These are phyloP conservation scores for Hymenotorrendiella dingleyae DNA, from an alignment of 2,329 filamentous ascomycete genomes.

Conservation along the genomic window DNA sequence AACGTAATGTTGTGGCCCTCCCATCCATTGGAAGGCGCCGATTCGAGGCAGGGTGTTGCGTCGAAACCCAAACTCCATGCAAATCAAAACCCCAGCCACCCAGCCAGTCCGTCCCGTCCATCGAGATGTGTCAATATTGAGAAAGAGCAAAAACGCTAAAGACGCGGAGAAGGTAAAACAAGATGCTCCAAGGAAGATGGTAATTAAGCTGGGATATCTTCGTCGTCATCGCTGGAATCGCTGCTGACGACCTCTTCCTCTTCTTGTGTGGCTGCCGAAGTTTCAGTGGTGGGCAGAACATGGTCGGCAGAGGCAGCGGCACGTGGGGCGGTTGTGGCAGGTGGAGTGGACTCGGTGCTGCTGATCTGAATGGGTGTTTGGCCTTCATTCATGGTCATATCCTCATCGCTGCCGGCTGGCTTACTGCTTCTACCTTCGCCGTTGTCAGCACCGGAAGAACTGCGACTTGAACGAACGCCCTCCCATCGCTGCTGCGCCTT, in stretches of 20 bases:
- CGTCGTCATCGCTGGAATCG: not conserved
- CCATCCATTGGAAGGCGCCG: too few species aligned
- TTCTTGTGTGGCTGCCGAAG: not conserved
- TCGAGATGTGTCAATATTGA: too few species aligned
- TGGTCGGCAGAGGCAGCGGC: not conserved
- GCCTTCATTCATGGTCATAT: not conserved
- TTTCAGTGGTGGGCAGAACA: not conserved
- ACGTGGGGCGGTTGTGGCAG: not conserved
- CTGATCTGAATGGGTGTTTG: not conserved
- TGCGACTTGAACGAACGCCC: not conserved
- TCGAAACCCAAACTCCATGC: too few species aligned
- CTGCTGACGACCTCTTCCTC: not conserved
- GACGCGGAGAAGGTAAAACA: not conserved
- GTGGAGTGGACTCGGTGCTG: not conserved
- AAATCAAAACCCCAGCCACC: too few species aligned
- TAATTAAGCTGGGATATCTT: slow-evolving; percentile 1
- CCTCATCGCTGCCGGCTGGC: not conserved
- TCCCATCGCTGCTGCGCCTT: too few species aligned
- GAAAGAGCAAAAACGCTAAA: too few species aligned
- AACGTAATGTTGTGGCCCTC: too few species aligned
- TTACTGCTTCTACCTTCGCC: not conserved
- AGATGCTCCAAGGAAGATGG: too few species aligned
- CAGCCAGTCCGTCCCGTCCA: too few species aligned
- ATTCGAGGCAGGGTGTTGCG: too few species aligned
- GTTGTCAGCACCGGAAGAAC: not conserved